These are phyloP conservation scores for Neolentinus lepideus DNA, from an alignment of 1,284 basidiomycete species.

Conservation along the genomic window DNA sequence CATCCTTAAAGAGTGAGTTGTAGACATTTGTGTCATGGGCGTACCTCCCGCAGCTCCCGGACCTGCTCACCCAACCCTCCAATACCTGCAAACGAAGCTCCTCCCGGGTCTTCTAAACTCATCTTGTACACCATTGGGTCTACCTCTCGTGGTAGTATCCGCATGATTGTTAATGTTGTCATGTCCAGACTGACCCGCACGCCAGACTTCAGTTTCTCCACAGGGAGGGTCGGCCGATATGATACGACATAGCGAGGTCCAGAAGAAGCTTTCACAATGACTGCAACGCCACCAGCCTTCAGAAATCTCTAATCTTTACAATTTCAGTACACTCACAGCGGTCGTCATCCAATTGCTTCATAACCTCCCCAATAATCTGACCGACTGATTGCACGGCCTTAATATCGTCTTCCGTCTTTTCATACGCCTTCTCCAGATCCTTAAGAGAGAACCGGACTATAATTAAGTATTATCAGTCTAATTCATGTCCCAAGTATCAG, in stretches of 20 bases:
- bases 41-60: constrained; percentile 88
- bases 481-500: constrained; percentile 8
- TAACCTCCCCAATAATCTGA: constrained; percentile 98
- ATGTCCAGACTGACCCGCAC: constrained; percentile 98
- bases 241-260: constrained; percentile 99
- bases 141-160: constrained; percentile 94
- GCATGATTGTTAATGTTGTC: constrained; percentile 99
- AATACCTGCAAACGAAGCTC: constrained; percentile 94
- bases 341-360: constrained; percentile 98
- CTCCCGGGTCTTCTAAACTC: constrained; percentile 97
- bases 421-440: constrained; percentile 84
- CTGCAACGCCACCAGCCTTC: constrained; percentile 32
- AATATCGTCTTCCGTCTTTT: constrained; percentile 98
- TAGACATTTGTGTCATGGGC: constrained; percentile 14
- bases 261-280: constrained; percentile 98
- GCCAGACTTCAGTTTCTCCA: constrained; percentile 88
- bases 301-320: not conserved
- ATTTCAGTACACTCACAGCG: constrained; percentile 61
- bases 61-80: constrained; percentile 97
- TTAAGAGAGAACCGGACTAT: constrained; percentile 80
- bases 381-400: constrained; percentile 98
- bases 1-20: not conserved
- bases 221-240: constrained; percentile 89
- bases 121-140: constrained; percentile 99
- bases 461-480: not conserved